phyloP scores from a whole-genome alignment of 345 rosid genomes.

The Garcia nutans region DNA sequence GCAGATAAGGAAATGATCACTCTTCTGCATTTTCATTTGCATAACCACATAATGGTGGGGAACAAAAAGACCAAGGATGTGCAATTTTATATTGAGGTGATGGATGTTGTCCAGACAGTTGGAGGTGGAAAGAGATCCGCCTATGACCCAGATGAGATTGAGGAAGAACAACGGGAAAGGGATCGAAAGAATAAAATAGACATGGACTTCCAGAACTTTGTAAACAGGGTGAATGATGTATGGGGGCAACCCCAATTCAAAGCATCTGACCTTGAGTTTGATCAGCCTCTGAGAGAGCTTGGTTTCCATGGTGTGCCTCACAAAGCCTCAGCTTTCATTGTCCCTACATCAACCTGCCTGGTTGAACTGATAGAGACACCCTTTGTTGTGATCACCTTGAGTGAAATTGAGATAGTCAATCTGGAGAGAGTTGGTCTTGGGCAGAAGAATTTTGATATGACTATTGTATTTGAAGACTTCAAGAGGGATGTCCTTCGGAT shows the following conservation, averaged over 20 bases:
- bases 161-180: constrained; percentile 90
- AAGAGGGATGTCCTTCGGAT: constrained; percentile 81
- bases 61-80: constrained; percentile 92
- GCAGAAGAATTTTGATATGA: constrained; percentile 91
- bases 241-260: constrained; percentile 87
- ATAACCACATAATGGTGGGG: constrained; percentile 97
- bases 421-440: constrained; percentile 95
- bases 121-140: constrained; percentile 94
- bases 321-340: constrained; percentile 74
- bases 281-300: constrained; percentile 88
- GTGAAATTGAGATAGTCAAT: constrained; percentile 95
- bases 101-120: constrained; percentile 83
- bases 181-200: constrained; percentile 82
- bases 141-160: constrained; percentile 94
- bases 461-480: constrained; percentile 89
- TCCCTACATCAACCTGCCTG: constrained; percentile 84
- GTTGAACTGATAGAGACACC: constrained; percentile 87
- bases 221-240: constrained; percentile 72
- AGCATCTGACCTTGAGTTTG: constrained; percentile 87
- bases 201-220: constrained; percentile 82
- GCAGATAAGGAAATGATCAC: constrained; percentile 95
- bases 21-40: constrained; percentile 78
- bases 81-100: constrained; percentile 88
- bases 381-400: constrained; percentile 74
- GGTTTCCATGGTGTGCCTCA: constrained; percentile 95